These are phyloP conservation scores for Nicotiana tabacum DNA, from an alignment of 257 asterid genomes.

Conservation along the genomic window DNA sequence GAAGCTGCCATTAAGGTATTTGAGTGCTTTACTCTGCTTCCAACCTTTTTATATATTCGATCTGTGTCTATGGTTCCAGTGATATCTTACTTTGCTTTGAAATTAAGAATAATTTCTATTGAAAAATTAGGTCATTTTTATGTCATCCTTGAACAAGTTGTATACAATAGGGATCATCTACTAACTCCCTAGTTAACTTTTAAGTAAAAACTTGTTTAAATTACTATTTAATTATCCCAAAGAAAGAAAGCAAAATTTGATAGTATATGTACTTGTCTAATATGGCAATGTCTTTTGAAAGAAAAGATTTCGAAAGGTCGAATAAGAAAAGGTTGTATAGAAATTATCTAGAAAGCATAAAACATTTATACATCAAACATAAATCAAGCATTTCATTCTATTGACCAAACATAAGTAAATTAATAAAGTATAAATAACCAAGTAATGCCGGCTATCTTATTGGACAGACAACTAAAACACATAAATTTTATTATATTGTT, in stretches of 20 bases:
- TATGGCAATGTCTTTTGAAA: no score
- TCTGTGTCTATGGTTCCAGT: not conserved
- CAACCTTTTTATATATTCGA: not conserved
- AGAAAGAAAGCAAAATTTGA: not conserved
- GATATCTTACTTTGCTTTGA: not conserved
- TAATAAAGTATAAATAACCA: no score
- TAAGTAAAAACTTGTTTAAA: not conserved
- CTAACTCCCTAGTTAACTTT: not conserved
- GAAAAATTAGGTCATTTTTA: not conserved
- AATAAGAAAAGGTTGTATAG: no score
- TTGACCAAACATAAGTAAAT: no score
- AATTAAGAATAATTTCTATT: not conserved
- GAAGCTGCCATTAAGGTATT: slow-evolving; percentile 66
- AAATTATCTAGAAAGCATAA: no score
- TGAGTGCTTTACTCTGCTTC: slow-evolving; percentile 8
- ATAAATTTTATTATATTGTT: no score
- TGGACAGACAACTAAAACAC: no score
- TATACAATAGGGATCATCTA: not conserved
- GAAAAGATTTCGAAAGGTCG: no score
- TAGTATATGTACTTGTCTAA: no score
- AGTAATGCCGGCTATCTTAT: no score
- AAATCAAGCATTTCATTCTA: no score
- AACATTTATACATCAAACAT: no score
- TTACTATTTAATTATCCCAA: not conserved
- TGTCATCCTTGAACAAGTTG: not conserved